phyloP scores from a whole-genome alignment of 345 rosid genomes.

The Aquilaria malaccensis region DNA sequence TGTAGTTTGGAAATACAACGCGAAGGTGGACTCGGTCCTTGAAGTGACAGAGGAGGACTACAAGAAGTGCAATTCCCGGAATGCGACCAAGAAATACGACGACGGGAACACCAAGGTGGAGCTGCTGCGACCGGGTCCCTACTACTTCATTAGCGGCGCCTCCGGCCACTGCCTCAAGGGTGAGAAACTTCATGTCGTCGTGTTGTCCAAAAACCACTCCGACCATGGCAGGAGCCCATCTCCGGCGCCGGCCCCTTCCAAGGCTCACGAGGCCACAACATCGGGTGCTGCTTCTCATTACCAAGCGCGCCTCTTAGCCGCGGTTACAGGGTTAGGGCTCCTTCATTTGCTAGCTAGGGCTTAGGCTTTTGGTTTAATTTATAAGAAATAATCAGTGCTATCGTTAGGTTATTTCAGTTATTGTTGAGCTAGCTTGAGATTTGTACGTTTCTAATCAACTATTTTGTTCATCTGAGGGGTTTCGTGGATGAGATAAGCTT shows the following conservation, averaged over 20 bases:
- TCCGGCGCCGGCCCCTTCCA: neutral
- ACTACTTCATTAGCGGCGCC: slow-evolving; percentile 60
- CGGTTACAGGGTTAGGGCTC: no score
- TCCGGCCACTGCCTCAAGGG: slow-evolving; percentile 41
- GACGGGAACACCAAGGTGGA: slow-evolving; percentile 40
- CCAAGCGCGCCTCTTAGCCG: no score
- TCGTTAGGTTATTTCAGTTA: neutral
- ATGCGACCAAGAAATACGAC: slow-evolving; percentile 28
- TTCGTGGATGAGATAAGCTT: no score
- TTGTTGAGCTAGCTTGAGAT: no score
- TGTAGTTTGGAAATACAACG: slow-evolving; percentile 39
- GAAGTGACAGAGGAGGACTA: slow-evolving; percentile 44
- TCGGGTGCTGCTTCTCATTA: no score
- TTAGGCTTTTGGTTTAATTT: no score
- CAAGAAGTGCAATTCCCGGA: slow-evolving; percentile 31
- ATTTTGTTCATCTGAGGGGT: no score
- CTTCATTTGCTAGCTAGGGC: no score
- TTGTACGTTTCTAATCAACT: no score
- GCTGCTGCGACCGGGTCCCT: slow-evolving; percentile 35
- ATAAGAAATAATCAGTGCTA: no score
- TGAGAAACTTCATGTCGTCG: slow-evolving; percentile 38
- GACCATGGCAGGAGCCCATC: neutral
- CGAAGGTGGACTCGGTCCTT: slow-evolving; percentile 41
- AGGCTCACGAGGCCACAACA: no score
- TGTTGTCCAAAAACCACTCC: slow-evolving; percentile 24